Evolutionary conservation across 2,329 filamentous ascomycete species (phyloP).

Genomic region (Clonostachys solani): DNA sequence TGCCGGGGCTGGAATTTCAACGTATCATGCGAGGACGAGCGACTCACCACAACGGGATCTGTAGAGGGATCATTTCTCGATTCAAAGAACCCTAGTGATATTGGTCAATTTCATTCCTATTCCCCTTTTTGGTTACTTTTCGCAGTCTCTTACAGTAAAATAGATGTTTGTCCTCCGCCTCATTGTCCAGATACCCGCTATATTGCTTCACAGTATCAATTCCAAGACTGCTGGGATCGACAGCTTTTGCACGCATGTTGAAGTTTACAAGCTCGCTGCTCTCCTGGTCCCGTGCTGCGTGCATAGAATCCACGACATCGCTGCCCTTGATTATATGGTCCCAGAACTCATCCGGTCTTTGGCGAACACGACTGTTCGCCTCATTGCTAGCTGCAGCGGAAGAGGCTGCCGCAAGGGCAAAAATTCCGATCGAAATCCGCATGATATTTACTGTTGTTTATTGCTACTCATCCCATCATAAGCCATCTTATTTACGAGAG

Average conservation of each 20-base stretch:
- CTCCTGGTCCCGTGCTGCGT: constrained; percentile 9
- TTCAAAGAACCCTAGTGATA: constrained; percentile 88
- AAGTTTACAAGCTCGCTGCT: constrained; percentile 68
- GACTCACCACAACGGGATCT: constrained; percentile 70
- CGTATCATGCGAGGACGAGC: too few species aligned
- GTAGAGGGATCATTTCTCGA: constrained; percentile 96
- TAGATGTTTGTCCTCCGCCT: constrained; percentile 94
- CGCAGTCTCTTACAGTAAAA: constrained; percentile 72
- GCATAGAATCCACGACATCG: constrained; percentile 60
- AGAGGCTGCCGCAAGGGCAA: constrained; percentile 78
- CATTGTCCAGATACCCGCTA: constrained; percentile 94
- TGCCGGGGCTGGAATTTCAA: too few species aligned
- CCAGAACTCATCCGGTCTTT: constrained; percentile 67
- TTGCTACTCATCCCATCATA: too few species aligned
- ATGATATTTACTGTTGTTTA: constrained; percentile 42
- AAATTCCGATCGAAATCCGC: constrained; percentile 76
- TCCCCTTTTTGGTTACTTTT: constrained; percentile 28
- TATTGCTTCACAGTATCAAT: constrained; percentile 97
- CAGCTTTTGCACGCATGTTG: constrained; percentile 85
- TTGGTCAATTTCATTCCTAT: constrained; percentile 5
- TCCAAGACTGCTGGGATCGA: constrained; percentile 78
- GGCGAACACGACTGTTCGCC: not conserved
- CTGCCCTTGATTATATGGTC: constrained; percentile 85
- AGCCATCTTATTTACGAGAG: too few species aligned
- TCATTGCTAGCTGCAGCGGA: constrained; percentile 53